Conservation (phyloP, 73 alveolate species). For the Stentor roeselii region DNA sequence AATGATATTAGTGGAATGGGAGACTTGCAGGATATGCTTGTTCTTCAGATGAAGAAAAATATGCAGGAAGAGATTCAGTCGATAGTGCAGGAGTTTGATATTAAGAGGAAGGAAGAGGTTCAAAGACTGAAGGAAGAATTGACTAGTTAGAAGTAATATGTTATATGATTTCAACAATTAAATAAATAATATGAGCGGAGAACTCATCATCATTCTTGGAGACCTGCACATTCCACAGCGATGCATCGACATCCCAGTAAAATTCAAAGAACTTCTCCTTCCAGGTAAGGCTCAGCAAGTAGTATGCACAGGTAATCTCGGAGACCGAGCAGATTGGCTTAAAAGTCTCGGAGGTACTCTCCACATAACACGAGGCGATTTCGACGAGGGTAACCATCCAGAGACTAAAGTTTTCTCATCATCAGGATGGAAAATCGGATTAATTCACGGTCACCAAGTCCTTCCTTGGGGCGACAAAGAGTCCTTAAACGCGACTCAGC, state of each 20-base stretch:
- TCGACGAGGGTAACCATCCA: conserved; percentile 70
- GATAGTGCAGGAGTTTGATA: too few species aligned
- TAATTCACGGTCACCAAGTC: conserved; percentile 89
- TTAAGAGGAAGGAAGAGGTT: too few species aligned
- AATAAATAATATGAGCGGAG: conserved; percentile 22
- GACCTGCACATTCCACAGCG: conserved; percentile 90
- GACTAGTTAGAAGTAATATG: too few species aligned
- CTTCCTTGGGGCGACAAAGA: conserved; percentile 96
- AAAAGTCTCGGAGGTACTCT: conserved; percentile 57
- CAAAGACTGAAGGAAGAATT: too few species aligned
- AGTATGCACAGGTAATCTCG: conserved; percentile 81
- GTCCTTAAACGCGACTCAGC: conserved; percentile 71
- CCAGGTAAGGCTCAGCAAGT: conserved; percentile 85
- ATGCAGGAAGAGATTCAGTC: too few species aligned
- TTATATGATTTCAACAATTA: too few species aligned
- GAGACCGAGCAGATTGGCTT: conserved; percentile 69
- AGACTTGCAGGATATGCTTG: too few species aligned
- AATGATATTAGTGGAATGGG: too few species aligned
- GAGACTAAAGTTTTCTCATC: conserved; percentile 74
- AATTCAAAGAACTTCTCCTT: conserved; percentile 76
- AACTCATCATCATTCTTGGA: conserved; percentile 72
- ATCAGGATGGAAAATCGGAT: conserved; percentile 81
- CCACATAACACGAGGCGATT: conserved; percentile 85
- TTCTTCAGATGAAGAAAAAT: too few species aligned
- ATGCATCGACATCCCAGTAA: conserved; percentile 68